phyloP scores from a whole-genome alignment of 202 grass and related monocot genomes.

The Bolboschoenoplectus hybrid region DNA sequence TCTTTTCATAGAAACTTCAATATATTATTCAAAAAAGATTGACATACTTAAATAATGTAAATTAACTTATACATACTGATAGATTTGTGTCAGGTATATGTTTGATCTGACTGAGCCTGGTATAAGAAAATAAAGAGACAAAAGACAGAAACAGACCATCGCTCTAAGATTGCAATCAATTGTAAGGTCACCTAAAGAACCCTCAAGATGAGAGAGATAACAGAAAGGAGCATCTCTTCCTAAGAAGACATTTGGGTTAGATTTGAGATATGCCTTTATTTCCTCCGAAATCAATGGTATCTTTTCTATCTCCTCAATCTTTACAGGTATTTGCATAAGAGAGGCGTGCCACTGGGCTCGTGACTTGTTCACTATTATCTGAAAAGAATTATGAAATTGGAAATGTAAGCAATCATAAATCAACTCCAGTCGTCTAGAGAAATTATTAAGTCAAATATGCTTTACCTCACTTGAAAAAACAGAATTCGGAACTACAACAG shows the following conservation, averaged over 20 bases:
- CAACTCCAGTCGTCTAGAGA: background rate
- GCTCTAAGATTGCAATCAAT: constrained; percentile 82
- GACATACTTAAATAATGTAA: constrained; percentile 4
- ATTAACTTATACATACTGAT: background rate
- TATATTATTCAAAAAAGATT: background rate
- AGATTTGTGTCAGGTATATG: background rate
- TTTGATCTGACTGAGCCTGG: constrained; percentile 29
- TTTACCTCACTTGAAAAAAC: constrained; percentile 93
- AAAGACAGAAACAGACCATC: constrained; percentile 60
- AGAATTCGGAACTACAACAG: constrained; percentile 89
- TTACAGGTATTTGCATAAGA: constrained; percentile 70
- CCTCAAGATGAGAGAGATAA: constrained; percentile 57
- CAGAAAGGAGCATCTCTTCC: constrained; percentile 59
- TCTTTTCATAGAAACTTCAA: background rate
- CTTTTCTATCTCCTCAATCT: constrained; percentile 78
- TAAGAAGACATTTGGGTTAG: constrained; percentile 17
- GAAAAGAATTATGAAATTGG: constrained; percentile 30
- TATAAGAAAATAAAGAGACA: constrained; percentile 25
- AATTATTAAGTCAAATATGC: background rate
- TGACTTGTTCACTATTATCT: constrained; percentile 96
- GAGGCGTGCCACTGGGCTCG: constrained; percentile 65
- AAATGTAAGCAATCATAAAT: background rate
- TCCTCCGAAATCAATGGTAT: constrained; percentile 45
- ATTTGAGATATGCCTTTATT: constrained; percentile 19
- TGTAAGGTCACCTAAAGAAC: constrained; percentile 78